A percentile compares a stretch with the other conserved stretches of the same genome.
Conservation (phyloP, 2,329 filamentous ascomycete genomes). For the Sordariomycetes sp. region DNA sequence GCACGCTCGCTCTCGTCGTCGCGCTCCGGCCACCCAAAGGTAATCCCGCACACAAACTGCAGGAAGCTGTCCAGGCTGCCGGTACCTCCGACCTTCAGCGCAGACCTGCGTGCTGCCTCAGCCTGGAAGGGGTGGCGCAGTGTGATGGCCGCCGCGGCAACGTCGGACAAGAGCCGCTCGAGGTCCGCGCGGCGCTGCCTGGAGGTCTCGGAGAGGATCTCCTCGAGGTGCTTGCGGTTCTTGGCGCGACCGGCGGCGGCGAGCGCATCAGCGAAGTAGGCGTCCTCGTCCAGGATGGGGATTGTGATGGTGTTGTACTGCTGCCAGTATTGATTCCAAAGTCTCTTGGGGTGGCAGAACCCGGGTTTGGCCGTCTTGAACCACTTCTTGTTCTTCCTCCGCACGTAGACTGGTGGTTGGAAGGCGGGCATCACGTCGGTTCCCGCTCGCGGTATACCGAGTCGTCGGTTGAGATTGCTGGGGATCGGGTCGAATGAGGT, state of each 20-base stretch:
- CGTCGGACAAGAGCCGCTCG: background rate
- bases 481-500: no score
- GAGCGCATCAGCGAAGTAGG: constrained; percentile 7
- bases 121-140: background rate
- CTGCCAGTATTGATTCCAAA: constrained; percentile 7
- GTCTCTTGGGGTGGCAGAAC: constrained; percentile 1
- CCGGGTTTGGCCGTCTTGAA: constrained; percentile 1
- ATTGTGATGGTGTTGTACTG: constrained; percentile 7
- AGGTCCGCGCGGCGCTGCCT: constrained; percentile 3
- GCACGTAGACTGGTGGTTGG: background rate
- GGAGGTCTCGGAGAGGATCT: constrained; percentile 4
- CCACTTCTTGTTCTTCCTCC: constrained; percentile 5
- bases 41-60: constrained; percentile 3
- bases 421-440: constrained; percentile 2
- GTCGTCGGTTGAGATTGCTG: no score
- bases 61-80: constrained; percentile 8
- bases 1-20: no score
- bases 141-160: constrained; percentile 1
- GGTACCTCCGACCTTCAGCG: constrained; percentile 6
- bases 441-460: no score
- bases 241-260: constrained; percentile 5
- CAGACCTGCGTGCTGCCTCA: background rate
- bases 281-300: constrained; percentile 6
- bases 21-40: background rate
- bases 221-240: constrained; percentile 6